These are phyloP conservation scores for Teunomyces lycoperdinae DNA, from an alignment of 805 yeast species.

Conservation along the genomic window DNA sequence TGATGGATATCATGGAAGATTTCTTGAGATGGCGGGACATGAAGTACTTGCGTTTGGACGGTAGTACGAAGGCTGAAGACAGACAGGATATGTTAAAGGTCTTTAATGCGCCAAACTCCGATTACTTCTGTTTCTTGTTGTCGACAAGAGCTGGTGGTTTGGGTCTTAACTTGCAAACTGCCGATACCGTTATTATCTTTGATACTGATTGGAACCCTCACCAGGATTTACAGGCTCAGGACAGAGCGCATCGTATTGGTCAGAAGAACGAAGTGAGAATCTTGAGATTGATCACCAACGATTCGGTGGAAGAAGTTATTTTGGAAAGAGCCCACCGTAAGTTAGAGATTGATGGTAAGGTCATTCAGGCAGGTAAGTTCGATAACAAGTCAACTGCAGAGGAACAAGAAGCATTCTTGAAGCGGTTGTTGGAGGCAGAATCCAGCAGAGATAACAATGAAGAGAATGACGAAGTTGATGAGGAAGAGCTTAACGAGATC, in stretches of 20 bases:
- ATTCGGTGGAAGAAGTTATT: constrained; percentile 81
- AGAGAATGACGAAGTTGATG: constrained; percentile 55
- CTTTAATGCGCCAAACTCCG: constrained; percentile 74
- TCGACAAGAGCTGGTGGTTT: constrained; percentile 90
- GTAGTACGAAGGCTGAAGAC: constrained; percentile 81
- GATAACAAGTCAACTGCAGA: constrained; percentile 84
- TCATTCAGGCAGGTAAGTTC: constrained; percentile 88
- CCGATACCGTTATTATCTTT: constrained; percentile 82
- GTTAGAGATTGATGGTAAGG: constrained; percentile 84
- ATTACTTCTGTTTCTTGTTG: constrained; percentile 72
- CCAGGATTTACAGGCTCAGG: constrained; percentile 89
- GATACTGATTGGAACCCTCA: constrained; percentile 93
- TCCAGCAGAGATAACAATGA: constrained; percentile 54
- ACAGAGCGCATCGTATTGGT: constrained; percentile 87
- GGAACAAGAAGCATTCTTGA: constrained; percentile 79
- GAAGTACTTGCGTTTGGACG: constrained; percentile 77
- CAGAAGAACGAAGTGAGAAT: constrained; percentile 86
- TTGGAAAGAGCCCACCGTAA: constrained; percentile 81
- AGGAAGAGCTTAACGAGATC: constrained; percentile 68
- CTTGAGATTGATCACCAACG: constrained; percentile 73
- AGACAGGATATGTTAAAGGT: constrained; percentile 70
- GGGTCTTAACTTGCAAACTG: constrained; percentile 82
- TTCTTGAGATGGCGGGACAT: constrained; percentile 62
- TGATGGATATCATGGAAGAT: constrained; percentile 89
- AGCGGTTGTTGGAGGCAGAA: constrained; percentile 70